Percentiles rank a stretch among this genome's conserved stretches.
phyloP scores from a whole-genome alignment of 805 yeast genomes.

The Wickerhamomyces kurtzmanii region DNA sequence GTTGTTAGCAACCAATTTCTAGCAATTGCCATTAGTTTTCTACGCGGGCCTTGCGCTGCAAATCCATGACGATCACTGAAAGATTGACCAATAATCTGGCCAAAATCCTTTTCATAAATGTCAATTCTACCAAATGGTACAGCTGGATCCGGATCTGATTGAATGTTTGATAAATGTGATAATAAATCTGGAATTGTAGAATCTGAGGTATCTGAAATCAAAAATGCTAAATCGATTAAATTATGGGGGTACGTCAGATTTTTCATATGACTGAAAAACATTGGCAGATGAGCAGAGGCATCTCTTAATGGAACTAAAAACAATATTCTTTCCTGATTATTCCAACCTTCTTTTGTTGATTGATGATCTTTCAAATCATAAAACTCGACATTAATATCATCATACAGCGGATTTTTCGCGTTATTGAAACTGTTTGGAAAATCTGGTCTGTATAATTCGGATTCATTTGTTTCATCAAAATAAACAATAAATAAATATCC shows the following conservation, averaged over 20 bases:
- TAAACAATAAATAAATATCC: no score
- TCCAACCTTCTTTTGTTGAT: constrained; percentile 74
- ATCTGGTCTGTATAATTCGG: constrained; percentile 22
- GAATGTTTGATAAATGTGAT: constrained; percentile 48
- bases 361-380: constrained; percentile 62
- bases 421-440: constrained; percentile 20
- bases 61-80: constrained; percentile 92
- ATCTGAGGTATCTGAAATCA: constrained; percentile 87
- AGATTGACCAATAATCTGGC: constrained; percentile 88
- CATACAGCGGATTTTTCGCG: constrained; percentile 14
- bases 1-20: constrained; percentile 88
- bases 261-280: constrained; percentile 77
- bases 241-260: constrained; percentile 83
- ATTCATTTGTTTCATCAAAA: no score
- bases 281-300: constrained; percentile 82
- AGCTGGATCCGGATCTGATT: constrained; percentile 49
- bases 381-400: constrained; percentile 41
- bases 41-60: constrained; percentile 90
- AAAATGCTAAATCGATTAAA: constrained; percentile 71
- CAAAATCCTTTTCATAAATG: constrained; percentile 86
- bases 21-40: constrained; percentile 93
- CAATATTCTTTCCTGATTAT: constrained; percentile 63
- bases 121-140: constrained; percentile 77
- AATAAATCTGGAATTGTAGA: constrained; percentile 68
- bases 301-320: constrained; percentile 89